Evolutionary conservation across 495 filamentous ascomycete genomes (phyloP).

Genomic region (Cercophora samala): DNA sequence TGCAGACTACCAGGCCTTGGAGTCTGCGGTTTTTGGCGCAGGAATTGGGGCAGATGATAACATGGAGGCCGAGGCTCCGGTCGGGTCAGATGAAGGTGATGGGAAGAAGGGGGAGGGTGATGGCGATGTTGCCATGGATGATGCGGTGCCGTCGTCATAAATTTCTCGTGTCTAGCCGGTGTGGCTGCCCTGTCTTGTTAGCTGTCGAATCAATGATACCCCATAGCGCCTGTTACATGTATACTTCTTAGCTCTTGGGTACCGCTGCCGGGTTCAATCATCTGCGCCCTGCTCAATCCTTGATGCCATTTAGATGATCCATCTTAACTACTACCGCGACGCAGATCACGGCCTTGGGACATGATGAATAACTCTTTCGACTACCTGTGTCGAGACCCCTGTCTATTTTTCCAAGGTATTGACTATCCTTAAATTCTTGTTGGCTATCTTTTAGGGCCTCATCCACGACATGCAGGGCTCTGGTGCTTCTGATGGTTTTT

Average conservation of each 20-base stretch:
- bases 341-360: no score
- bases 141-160: not conserved
- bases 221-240: constrained; percentile 37
- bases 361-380: no score
- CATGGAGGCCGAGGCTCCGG: not conserved
- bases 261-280: not conserved
- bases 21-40: constrained; percentile 26
- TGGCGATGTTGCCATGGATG: constrained; percentile 25
- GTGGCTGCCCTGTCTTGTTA: not conserved
- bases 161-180: not conserved
- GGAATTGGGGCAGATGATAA: constrained; percentile 5
- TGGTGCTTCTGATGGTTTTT: not conserved
- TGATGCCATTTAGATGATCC: not conserved
- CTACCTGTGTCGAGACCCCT: no score
- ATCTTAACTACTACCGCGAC: no score
- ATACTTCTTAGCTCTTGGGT: not conserved
- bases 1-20: constrained; percentile 46
- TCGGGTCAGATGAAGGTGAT: constrained; percentile 6
- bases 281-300: not conserved
- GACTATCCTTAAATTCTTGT: no score
- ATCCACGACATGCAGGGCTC: not conserved
- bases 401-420: no score
- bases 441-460: not conserved
- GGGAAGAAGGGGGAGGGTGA: constrained; percentile 8
- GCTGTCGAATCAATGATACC: not conserved